Evolutionary conservation across 805 yeast species (phyloP).

Genomic region (Candida broadrunensis): DNA sequence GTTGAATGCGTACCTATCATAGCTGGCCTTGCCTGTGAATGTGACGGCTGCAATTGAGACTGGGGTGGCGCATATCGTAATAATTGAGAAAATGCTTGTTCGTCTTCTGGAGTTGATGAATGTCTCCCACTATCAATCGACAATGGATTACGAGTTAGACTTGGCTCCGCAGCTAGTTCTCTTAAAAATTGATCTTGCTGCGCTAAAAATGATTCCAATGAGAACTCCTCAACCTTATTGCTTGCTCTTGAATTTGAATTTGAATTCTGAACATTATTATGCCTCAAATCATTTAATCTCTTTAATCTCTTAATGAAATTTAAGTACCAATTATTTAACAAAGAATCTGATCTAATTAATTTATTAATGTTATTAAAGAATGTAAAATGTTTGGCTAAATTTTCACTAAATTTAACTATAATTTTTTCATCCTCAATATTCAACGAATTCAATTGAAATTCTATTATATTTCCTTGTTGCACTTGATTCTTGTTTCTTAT

Average conservation of each 20-base stretch:
- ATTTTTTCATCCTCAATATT: constrained; percentile 10
- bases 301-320: constrained; percentile 9
- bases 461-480: background rate
- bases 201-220: background rate
- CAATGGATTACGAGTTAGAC: too few species aligned
- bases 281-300: background rate
- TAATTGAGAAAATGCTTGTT: too few species aligned
- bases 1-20: background rate
- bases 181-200: too few species aligned
- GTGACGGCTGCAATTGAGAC: background rate
- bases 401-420: constrained; percentile 13
- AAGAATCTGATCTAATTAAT: constrained; percentile 19
- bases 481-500: background rate
- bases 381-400: constrained; percentile 22
- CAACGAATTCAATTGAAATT: background rate
- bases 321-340: constrained; percentile 23
- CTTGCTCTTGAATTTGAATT: background rate
- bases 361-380: constrained; percentile 25
- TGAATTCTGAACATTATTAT: background rate
- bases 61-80: background rate
- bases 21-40: background rate
- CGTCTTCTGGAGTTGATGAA: background rate
- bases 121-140: too few species aligned
- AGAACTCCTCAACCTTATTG: too few species aligned
- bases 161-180: too few species aligned